Percentiles rank a stretch among this genome's conserved stretches.
These are phyloP conservation scores for Conticribra weissflogii DNA, from an alignment of 108 stramenopile genomes.

Conservation along the genomic window DNA sequence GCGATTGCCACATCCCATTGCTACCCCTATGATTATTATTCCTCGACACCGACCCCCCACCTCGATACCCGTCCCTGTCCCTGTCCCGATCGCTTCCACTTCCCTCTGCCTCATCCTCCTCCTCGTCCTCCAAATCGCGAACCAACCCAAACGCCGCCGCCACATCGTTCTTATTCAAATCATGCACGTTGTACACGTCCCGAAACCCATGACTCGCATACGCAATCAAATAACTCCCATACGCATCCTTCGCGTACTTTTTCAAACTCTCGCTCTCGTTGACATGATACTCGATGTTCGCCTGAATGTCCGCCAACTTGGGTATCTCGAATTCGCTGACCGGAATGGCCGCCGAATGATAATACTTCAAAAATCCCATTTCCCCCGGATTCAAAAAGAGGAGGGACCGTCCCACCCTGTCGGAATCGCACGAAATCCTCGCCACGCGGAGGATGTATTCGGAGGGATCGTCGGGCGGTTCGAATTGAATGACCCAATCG, in stretches of 20 bases:
- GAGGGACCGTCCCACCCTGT: slow-evolving; percentile 37
- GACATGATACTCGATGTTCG: slow-evolving; percentile 27
- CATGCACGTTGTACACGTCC: slow-evolving; percentile 53
- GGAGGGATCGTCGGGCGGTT: slow-evolving; percentile 48
- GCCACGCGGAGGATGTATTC: slow-evolving; percentile 46
- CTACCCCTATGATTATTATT: neutral
- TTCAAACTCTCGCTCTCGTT: slow-evolving; percentile 13
- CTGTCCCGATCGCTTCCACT: slow-evolving; percentile 3
- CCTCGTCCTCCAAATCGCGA: neutral
- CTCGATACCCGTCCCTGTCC: neutral
- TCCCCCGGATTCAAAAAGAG: slow-evolving; percentile 49
- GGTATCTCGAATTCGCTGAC: slow-evolving; percentile 47
- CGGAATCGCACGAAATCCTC: slow-evolving; percentile 41
- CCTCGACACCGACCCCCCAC: too few species aligned
- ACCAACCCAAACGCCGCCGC: slow-evolving; percentile 39
- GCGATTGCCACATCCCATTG: slow-evolving; percentile 22
- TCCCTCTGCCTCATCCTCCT: slow-evolving; percentile 20
- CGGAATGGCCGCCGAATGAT: slow-evolving; percentile 42
- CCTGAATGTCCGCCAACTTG: slow-evolving; percentile 38
- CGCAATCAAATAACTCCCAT: slow-evolving; percentile 36
- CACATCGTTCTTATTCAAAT: slow-evolving; percentile 50
- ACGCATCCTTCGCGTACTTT: slow-evolving; percentile 34
- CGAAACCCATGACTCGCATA: slow-evolving; percentile 45
- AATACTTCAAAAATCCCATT: slow-evolving; percentile 48
- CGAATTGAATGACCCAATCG: slow-evolving; percentile 47